A percentile compares a stretch with the other conserved stretches of the same genome.
These are phyloP conservation scores for Astragalus membranaceus DNA, from an alignment of 306 rosid genomes.

Conservation along the genomic window DNA sequence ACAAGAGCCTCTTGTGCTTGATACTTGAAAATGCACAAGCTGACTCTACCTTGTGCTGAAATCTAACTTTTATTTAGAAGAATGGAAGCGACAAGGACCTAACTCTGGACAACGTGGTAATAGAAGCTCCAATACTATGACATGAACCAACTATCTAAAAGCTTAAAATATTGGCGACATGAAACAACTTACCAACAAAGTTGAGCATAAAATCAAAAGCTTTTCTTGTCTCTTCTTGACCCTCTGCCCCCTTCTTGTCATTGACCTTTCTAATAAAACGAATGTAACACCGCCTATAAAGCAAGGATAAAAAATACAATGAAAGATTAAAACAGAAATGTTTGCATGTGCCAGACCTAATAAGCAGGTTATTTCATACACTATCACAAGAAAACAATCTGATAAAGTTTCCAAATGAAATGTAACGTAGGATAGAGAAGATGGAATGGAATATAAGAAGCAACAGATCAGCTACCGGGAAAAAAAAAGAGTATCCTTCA, in stretches of 20 bases:
- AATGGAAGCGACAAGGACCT: not conserved
- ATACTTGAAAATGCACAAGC: not conserved
- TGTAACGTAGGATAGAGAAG: not conserved
- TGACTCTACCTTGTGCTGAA: not conserved
- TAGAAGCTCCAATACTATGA: not conserved
- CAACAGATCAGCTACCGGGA: not conserved
- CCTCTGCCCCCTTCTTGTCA: slow-evolving; percentile 82
- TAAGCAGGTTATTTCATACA: not conserved
- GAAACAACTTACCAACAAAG: slow-evolving; percentile 69
- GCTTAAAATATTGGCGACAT: not conserved
- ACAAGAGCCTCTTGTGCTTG: not conserved
- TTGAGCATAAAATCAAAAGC: slow-evolving; percentile 96
- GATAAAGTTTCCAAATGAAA: not conserved
- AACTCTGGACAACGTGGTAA: not conserved
- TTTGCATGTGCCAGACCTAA: not conserved
- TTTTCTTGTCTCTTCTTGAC: slow-evolving; percentile 97
- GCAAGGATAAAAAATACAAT: slow-evolving; percentile 19
- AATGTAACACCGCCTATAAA: slow-evolving; percentile 83
- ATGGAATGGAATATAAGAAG: not conserved
- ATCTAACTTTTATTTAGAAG: not conserved
- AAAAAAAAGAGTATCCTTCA: not conserved
- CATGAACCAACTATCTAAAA: not conserved
- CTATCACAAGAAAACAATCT: slow-evolving; percentile 5
- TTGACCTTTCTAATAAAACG: slow-evolving; percentile 84
- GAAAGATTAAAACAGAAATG: not conserved